These are phyloP conservation scores for Phaseolus coccineus DNA, from an alignment of 331 rosid species.

Conservation along the genomic window DNA sequence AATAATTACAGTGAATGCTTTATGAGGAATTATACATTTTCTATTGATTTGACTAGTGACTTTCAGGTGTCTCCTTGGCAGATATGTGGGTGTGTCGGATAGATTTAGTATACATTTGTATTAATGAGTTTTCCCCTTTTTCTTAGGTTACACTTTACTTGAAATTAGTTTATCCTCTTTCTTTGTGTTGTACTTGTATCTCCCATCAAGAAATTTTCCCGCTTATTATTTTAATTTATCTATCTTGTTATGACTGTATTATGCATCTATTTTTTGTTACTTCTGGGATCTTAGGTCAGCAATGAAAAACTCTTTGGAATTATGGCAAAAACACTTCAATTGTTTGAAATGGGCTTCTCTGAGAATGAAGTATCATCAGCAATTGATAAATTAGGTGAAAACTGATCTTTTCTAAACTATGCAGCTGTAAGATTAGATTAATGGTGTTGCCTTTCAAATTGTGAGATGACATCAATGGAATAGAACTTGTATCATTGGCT, in stretches of 20 bases:
- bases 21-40: too few relatives aligned
- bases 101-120: slow-evolving; percentile 14
- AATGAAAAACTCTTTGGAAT: slow-evolving; percentile 83
- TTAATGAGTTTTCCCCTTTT: slow-evolving; percentile 1
- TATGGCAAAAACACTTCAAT: slow-evolving; percentile 84
- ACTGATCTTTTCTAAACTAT: slow-evolving; percentile 29
- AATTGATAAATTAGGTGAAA: slow-evolving; percentile 76
- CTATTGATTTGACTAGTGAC: neutral
- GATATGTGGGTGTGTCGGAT: neutral
- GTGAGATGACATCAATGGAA: slow-evolving; percentile 27
- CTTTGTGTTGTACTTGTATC: neutral
- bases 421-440: slow-evolving; percentile 21
- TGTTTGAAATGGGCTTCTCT: slow-evolving; percentile 96
- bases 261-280: slow-evolving; percentile 36
- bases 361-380: slow-evolving; percentile 90
- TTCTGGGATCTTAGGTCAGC: slow-evolving; percentile 56
- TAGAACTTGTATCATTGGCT: slow-evolving; percentile 2
- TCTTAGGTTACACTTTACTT: neutral
- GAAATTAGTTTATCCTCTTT: neutral
- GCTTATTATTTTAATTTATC: slow-evolving; percentile 7
- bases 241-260: slow-evolving; percentile 11
- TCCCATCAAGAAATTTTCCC: neutral
- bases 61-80: neutral
- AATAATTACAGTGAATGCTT: too few relatives aligned
- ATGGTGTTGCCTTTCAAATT: slow-evolving; percentile 23